Percentiles rank a stretch among this genome's conserved stretches.
phyloP scores from a whole-genome alignment of 768 basidiomycete genomes.

The Mrakia hoshinonis region DNA sequence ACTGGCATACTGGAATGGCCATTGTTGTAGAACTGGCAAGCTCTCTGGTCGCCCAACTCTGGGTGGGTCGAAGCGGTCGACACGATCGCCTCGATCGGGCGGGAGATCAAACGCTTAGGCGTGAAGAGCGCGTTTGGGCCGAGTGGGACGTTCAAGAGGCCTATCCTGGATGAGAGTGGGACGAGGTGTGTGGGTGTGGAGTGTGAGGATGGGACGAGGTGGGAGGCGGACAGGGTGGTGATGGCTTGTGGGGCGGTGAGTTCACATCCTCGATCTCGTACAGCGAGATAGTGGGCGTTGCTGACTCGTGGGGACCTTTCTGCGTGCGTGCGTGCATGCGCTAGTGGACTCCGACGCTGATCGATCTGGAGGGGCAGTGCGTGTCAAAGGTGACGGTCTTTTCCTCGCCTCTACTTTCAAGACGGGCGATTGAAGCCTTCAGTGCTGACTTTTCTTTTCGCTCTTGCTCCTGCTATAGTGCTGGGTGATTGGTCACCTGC shows the following conservation, averaged over 20 bases:
- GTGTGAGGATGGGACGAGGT: conserved; percentile 34
- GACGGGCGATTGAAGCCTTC: background rate
- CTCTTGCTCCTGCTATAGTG: conserved; percentile 21
- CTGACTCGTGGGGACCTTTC: background rate
- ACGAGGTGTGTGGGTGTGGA: conserved; percentile 34
- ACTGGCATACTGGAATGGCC: too few relatives aligned
- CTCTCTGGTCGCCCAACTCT: conserved; percentile 31
- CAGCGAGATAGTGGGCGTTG: too few relatives aligned
- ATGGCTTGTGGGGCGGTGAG: conserved; percentile 40
- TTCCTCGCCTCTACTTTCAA: background rate
- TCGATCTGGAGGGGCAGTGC: conserved; percentile 40
- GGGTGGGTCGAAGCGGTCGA: conserved; percentile 40
- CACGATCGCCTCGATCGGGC: conserved; percentile 35
- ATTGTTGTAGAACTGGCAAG: conserved; percentile 36
- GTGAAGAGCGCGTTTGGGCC: conserved; percentile 35
- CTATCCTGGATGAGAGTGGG: conserved; percentile 31
- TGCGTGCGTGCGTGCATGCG: background rate
- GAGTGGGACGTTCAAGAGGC: conserved; percentile 35
- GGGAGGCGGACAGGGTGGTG: conserved; percentile 36
- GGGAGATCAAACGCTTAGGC: conserved; percentile 32
- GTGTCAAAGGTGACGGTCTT: conserved; percentile 34
- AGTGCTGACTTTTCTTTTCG: background rate
- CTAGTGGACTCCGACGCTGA: conserved; percentile 29
- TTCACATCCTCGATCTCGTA: too few relatives aligned
- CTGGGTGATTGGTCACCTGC: conserved; percentile 39